Conservation (phyloP, 2,329 filamentous ascomycete genomes). For the Paradendryphiella salina region DNA sequence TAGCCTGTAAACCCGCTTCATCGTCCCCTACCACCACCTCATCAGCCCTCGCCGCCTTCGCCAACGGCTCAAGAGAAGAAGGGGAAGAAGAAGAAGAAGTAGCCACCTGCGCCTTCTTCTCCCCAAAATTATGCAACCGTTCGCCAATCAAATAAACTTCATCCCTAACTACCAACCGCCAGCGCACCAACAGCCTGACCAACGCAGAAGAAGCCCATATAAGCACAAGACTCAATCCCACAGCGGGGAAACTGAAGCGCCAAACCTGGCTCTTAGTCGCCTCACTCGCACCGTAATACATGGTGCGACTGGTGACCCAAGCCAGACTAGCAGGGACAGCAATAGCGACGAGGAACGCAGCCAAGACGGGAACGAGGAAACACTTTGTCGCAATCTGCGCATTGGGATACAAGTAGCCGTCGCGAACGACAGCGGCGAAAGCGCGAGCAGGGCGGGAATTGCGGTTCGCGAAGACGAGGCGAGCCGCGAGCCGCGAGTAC, state of each 20-base stretch:
- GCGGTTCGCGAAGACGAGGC: conserved; percentile 68
- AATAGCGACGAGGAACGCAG: conserved; percentile 66
- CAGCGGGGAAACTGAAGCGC: conserved; percentile 73
- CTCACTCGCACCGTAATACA: conserved; percentile 49
- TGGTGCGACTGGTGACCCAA: conserved; percentile 52
- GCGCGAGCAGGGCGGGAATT: conserved; percentile 73
- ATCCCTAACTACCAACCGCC: conserved; percentile 82
- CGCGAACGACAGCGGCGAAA: conserved; percentile 70
- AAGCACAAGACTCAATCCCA: conserved; percentile 52
- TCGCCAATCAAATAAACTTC: conserved; percentile 97
- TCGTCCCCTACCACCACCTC: not conserved
- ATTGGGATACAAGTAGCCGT: conserved; percentile 77
- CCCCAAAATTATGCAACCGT: conserved; percentile 89
- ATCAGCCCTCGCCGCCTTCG: not conserved
- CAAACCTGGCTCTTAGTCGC: conserved; percentile 58
- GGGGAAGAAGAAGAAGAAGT: not conserved
- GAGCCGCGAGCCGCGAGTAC: conserved; percentile 78
- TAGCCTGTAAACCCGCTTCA: no score
- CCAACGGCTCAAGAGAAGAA: no score
- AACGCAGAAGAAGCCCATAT: conserved; percentile 57
- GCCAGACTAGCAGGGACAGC: conserved; percentile 66
- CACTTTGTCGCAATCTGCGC: conserved; percentile 77
- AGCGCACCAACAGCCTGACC: conserved; percentile 66
- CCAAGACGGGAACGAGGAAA: conserved; percentile 75
- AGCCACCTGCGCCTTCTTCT: conserved; percentile 42